A percentile compares a stretch with the other conserved stretches of the same genome.
These are phyloP conservation scores for Caulochytrium protostelioides DNA, from an alignment of 371 early-diverging fungal species.

Conservation along the genomic window DNA sequence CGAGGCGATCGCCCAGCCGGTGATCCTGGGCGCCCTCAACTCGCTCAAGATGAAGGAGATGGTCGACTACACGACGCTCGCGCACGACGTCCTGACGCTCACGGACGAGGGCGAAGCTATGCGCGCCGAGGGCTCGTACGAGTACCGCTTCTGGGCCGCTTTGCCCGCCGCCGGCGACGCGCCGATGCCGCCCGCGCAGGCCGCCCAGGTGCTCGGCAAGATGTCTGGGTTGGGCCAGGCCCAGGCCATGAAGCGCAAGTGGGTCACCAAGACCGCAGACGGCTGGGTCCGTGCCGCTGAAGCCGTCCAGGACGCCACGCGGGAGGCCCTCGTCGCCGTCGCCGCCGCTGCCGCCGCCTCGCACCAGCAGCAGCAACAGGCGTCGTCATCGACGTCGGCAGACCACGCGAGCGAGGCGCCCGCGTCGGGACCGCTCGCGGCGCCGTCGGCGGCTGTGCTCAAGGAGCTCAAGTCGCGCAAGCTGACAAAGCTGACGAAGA, in stretches of 20 bases:
- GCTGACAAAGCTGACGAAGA: constrained; percentile 32
- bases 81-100: too few relatives aligned
- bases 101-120: too few relatives aligned
- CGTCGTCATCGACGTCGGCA: too few relatives aligned
- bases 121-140: too few relatives aligned
- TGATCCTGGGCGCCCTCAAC: constrained; percentile 53
- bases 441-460: background rate
- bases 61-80: too few relatives aligned
- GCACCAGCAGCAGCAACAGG: too few relatives aligned
- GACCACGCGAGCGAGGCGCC: constrained; percentile 2
- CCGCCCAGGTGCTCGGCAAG: background rate
- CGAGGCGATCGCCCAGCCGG: constrained; percentile 31
- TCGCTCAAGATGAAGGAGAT: constrained; percentile 57
- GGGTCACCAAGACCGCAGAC: background rate
- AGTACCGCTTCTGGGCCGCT: too few relatives aligned
- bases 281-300: constrained; percentile 20
- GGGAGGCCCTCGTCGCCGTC: constrained; percentile 61
- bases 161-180: too few relatives aligned
- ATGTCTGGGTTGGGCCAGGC: background rate
- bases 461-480: background rate
- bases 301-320: constrained; percentile 59
- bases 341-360: too few relatives aligned
- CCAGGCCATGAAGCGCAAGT: background rate
- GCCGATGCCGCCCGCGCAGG: too few relatives aligned
- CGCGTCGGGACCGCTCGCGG: background rate